Conservation (phyloP, 129 eudicot species). For the Centrapalus pauciflorus region DNA sequence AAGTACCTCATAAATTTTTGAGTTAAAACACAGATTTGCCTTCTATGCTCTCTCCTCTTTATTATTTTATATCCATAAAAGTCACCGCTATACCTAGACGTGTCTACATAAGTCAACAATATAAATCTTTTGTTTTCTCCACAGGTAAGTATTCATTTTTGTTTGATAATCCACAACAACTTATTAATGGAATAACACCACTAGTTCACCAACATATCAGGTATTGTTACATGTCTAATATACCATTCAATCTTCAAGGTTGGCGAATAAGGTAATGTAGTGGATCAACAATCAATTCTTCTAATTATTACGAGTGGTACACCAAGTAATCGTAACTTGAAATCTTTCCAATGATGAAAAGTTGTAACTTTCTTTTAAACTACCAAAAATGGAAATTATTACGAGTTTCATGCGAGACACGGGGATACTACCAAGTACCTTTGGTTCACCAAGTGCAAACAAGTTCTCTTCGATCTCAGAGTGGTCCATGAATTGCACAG, state of each 20-base stretch:
- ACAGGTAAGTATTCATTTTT: not conserved
- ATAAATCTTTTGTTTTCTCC: not conserved
- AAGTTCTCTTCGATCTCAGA: constrained; percentile 78
- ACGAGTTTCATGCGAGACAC: not conserved
- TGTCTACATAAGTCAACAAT: not conserved
- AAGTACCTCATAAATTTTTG: too few species aligned
- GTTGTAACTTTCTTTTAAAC: not conserved
- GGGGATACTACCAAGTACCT: constrained; percentile 38
- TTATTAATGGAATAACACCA: too few species aligned
- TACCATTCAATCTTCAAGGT: not conserved
- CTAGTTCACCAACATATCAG: too few species aligned
- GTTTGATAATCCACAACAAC: not conserved
- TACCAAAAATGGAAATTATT: not conserved
- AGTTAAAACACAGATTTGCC: too few species aligned
- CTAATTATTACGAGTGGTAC: not conserved
- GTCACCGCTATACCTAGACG: too few species aligned
- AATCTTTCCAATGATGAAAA: not conserved
- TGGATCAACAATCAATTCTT: not conserved
- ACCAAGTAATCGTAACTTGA: not conserved
- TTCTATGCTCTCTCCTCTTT: too few species aligned
- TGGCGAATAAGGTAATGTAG: not conserved
- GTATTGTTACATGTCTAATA: not conserved
- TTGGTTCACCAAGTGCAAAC: constrained; percentile 81
- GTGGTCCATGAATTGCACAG: constrained; percentile 41
- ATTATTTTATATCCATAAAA: too few species aligned